Evolutionary conservation across 2,329 filamentous ascomycete species (phyloP).

Genomic region (Aaosphaeria arxii): DNA sequence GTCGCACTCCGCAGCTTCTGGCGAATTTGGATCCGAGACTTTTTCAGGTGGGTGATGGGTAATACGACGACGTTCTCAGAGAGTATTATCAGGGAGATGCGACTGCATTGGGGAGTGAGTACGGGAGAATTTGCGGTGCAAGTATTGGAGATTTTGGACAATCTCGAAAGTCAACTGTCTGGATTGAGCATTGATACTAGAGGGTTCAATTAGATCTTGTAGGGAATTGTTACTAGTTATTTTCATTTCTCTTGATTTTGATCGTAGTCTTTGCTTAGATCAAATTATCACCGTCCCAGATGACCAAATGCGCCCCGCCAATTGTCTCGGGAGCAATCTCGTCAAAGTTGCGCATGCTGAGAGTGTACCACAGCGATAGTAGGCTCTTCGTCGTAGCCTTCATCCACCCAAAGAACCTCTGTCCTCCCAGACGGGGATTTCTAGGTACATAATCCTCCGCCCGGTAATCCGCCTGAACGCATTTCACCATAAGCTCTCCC

Average conservation of each 20-base stretch:
- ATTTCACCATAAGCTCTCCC: constrained; percentile 3
- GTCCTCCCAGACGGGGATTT: constrained; percentile 3
- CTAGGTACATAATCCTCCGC: background rate
- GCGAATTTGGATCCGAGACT: background rate
- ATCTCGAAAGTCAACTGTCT: background rate
- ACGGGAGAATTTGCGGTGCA: background rate
- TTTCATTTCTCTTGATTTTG: too few species aligned
- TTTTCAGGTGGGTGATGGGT: background rate
- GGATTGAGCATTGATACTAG: background rate
- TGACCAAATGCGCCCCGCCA: background rate
- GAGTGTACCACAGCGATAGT: background rate
- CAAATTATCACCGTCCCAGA: background rate
- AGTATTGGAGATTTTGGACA: background rate
- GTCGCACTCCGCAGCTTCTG: background rate
- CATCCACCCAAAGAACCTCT: constrained; percentile 10
- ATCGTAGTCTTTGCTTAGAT: background rate
- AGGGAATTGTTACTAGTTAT: too few species aligned
- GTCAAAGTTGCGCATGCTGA: background rate
- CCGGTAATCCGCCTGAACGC: constrained; percentile 7
- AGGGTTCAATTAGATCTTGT: background rate
- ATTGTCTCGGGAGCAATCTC: background rate
- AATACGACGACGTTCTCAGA: background rate
- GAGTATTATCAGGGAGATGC: background rate
- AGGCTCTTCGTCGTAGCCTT: background rate
- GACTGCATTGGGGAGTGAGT: background rate